Evolutionary conservation across 2,329 filamentous ascomycete genomes (phyloP).

Genomic region (Chaetomiaceae sp.): DNA sequence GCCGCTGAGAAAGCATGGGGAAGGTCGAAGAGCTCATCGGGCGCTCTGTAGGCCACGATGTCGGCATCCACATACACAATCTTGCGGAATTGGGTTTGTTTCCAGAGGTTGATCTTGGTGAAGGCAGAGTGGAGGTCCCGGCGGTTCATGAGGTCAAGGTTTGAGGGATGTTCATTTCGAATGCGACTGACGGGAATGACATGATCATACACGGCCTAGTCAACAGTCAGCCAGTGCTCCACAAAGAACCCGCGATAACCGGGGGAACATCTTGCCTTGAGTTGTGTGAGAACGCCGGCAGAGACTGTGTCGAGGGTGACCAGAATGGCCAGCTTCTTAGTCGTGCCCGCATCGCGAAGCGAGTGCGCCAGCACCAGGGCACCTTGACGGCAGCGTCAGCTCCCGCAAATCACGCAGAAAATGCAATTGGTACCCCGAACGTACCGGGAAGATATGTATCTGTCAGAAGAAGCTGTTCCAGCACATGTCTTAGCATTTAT

Average conservation of each 20-base stretch:
- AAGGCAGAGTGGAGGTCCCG: conserved; percentile 87
- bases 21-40: conserved; percentile 83
- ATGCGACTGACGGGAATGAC: conserved; percentile 80
- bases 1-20: conserved; percentile 62
- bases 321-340: conserved; percentile 78
- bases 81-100: conserved; percentile 80
- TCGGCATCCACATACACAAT: conserved; percentile 96
- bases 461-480: conserved; percentile 75
- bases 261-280: conserved; percentile 57
- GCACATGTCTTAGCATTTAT: conserved; percentile 21
- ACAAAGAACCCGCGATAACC: background rate
- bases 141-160: conserved; percentile 88
- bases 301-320: conserved; percentile 78
- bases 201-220: conserved; percentile 77
- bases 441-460: conserved; percentile 90
- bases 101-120: conserved; percentile 95
- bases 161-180: conserved; percentile 70
- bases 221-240: conserved; percentile 21
- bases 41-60: conserved; percentile 81
- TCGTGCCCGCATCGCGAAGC: conserved; percentile 81
- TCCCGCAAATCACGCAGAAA: conserved; percentile 17
- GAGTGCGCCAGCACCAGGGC: conserved; percentile 93
- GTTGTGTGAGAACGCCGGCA: conserved; percentile 67
- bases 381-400: conserved; percentile 49
- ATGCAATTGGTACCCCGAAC: conserved; percentile 25